These are phyloP conservation scores for Hemerocallis citrina DNA, from an alignment of 106 monocot species.

Conservation along the genomic window DNA sequence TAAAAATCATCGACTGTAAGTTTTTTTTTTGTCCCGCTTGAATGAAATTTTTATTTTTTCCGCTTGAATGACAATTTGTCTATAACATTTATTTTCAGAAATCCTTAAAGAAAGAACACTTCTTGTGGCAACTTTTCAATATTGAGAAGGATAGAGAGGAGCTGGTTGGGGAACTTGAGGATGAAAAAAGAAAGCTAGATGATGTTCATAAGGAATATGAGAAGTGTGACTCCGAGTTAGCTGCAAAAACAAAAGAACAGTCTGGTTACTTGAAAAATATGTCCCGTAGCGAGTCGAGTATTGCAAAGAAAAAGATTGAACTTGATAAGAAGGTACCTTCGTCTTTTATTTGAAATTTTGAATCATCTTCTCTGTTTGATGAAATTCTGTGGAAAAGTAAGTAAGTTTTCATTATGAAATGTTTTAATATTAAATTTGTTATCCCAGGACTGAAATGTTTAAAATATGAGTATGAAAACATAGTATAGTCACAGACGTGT, in stretches of 20 bases:
- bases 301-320: slow-evolving; percentile 90
- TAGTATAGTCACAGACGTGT: no score
- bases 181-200: slow-evolving; percentile 39
- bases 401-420: no score
- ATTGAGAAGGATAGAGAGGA: slow-evolving; percentile 67
- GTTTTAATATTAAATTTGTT: no score
- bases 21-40: neutral
- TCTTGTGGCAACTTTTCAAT: slow-evolving; percentile 78
- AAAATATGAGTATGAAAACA: no score
- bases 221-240: slow-evolving; percentile 32
- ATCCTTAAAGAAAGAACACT: slow-evolving; percentile 69
- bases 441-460: no score
- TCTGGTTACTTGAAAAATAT: slow-evolving; percentile 82
- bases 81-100: slow-evolving; percentile 43
- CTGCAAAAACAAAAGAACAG: slow-evolving; percentile 91
- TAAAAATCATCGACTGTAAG: neutral
- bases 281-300: slow-evolving; percentile 69
- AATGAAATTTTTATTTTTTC: no score
- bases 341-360: neutral
- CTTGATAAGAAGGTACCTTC: slow-evolving; percentile 79
- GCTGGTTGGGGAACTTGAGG: slow-evolving; percentile 52
- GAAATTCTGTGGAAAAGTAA: neutral
- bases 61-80: neutral
- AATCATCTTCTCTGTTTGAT: neutral
- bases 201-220: slow-evolving; percentile 35